A percentile compares a stretch with the other conserved stretches of the same genome.
Evolutionary conservation across 139 green algal genomes (phyloP).

Genomic region (Chlamydomonas incerta): DNA sequence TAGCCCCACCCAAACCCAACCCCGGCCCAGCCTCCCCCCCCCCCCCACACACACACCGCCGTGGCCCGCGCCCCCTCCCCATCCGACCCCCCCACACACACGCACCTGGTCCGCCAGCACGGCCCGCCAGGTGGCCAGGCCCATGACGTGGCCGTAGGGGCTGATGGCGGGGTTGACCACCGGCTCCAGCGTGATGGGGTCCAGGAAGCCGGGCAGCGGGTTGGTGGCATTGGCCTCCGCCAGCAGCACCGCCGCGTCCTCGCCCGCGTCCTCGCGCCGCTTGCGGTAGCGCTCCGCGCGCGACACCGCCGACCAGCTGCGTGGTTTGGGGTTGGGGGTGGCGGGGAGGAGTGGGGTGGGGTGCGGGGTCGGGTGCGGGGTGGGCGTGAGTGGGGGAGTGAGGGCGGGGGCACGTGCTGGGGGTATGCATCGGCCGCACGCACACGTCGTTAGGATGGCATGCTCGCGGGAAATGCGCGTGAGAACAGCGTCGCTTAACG

Average conservation of each 20-base stretch:
- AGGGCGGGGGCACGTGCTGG: no score
- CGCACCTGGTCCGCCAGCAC: conserved; percentile 76
- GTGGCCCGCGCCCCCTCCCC: no score
- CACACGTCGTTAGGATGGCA: no score
- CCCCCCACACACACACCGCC: neutral
- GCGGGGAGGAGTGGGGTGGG: neutral
- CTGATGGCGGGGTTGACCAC: conserved; percentile 85
- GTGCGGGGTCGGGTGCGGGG: no score
- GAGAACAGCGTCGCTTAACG: no score
- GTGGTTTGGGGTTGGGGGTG: no score
- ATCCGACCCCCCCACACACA: no score
- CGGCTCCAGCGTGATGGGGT: conserved; percentile 88
- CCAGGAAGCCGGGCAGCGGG: conserved; percentile 82
- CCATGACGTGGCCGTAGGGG: conserved; percentile 88
- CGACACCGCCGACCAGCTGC: conserved; percentile 79
- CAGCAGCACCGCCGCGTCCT: conserved; percentile 49
- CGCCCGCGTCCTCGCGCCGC: conserved; percentile 68
- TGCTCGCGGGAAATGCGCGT: no score
- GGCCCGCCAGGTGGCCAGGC: conserved; percentile 90
- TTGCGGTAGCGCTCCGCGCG: conserved; percentile 81
- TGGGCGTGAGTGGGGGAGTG: no score
- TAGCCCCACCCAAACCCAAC: no score
- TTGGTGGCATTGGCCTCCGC: conserved; percentile 62
- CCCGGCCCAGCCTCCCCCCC: no score
- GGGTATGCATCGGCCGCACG: no score